A percentile compares a stretch with the other conserved stretches of the same genome.
These are phyloP conservation scores for Tuber calosporum DNA, from an alignment of 495 filamentous ascomycete species.

Conservation along the genomic window DNA sequence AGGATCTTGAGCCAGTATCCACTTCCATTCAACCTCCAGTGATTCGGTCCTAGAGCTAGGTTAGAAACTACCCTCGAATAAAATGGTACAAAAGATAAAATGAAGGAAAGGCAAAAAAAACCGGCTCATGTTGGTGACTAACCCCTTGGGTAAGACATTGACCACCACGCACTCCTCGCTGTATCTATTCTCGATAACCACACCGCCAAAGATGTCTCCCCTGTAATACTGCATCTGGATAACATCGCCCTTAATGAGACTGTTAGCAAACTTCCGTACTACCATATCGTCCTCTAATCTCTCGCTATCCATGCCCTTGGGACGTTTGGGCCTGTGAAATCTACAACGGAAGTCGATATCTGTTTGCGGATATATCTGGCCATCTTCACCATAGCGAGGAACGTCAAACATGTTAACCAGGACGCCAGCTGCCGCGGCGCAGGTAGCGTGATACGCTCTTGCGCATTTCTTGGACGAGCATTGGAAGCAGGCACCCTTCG, in stretches of 20 bases:
- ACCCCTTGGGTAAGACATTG: slow-evolving; percentile 83
- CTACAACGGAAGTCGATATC: slow-evolving; percentile 89
- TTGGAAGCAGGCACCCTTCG: slow-evolving; percentile 91
- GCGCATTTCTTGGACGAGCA: slow-evolving; percentile 93
- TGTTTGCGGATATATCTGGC: slow-evolving; percentile 78
- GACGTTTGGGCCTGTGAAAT: slow-evolving; percentile 81
- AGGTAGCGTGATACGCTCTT: slow-evolving; percentile 89
- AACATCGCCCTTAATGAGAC: slow-evolving; percentile 64
- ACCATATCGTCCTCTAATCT: slow-evolving; percentile 62
- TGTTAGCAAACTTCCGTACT: slow-evolving; percentile 60
- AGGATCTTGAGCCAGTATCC: slow-evolving; percentile 60
- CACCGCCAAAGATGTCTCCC: slow-evolving; percentile 81
- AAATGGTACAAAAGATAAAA: slow-evolving; percentile 24
- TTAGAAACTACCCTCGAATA: slow-evolving; percentile 40
- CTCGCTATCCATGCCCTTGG: slow-evolving; percentile 60
- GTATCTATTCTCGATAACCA: slow-evolving; percentile 77
- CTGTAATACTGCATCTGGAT: slow-evolving; percentile 83
- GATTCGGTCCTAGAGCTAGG: slow-evolving; percentile 48
- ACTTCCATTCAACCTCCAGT: slow-evolving; percentile 71
- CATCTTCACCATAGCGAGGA: slow-evolving; percentile 83
- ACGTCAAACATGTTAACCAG: slow-evolving; percentile 78
- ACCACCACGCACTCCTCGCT: slow-evolving; percentile 68
- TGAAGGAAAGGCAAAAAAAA: not conserved
- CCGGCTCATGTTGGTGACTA: slow-evolving; percentile 43
- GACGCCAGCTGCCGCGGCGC: slow-evolving; percentile 83